A percentile compares a stretch with the other conserved stretches of the same genome.
phyloP scores from a whole-genome alignment of 805 yeast species.

The Candida gorgasii region DNA sequence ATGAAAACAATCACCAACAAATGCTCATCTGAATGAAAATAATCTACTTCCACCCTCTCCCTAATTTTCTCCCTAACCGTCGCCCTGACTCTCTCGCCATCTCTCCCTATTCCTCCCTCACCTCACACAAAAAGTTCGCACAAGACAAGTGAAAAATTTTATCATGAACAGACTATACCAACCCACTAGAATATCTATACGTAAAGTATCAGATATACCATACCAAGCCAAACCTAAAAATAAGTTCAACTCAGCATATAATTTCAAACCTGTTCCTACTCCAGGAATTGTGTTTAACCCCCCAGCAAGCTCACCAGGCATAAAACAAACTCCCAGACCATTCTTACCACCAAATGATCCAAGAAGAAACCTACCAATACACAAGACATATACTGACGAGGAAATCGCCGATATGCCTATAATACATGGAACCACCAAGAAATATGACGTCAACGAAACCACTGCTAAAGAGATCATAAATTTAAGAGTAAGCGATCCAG shows the following conservation, averaged over 20 bases:
- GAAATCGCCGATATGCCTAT: slow-evolving; percentile 43
- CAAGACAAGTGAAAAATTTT: slow-evolving; percentile 8
- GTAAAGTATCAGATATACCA: slow-evolving; percentile 23
- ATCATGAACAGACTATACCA: slow-evolving; percentile 2
- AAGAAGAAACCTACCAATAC: slow-evolving; percentile 41
- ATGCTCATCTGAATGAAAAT: too few species aligned
- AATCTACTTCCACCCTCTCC: neutral
- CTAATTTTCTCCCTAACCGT: neutral
- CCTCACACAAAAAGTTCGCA: slow-evolving; percentile 4
- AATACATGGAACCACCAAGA: slow-evolving; percentile 37
- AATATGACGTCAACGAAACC: slow-evolving; percentile 58
- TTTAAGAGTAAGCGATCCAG: slow-evolving; percentile 60
- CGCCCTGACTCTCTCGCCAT: too few species aligned
- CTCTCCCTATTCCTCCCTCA: too few species aligned
- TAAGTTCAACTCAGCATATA: slow-evolving; percentile 68
- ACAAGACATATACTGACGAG: slow-evolving; percentile 31
- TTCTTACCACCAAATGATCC: slow-evolving; percentile 66
- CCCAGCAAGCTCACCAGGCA: slow-evolving; percentile 51
- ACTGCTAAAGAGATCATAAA: slow-evolving; percentile 57
- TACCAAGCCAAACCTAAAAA: slow-evolving; percentile 47
- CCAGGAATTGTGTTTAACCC: slow-evolving; percentile 66
- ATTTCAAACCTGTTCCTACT: slow-evolving; percentile 53
- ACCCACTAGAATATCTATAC: slow-evolving; percentile 5
- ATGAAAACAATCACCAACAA: too few species aligned
- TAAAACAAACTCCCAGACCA: slow-evolving; percentile 64